Evolutionary conservation across 495 filamentous ascomycete species (phyloP), one percentile per base, ranked within the genome.

Genomic region (Lentithecium fluviatile): DNA sequence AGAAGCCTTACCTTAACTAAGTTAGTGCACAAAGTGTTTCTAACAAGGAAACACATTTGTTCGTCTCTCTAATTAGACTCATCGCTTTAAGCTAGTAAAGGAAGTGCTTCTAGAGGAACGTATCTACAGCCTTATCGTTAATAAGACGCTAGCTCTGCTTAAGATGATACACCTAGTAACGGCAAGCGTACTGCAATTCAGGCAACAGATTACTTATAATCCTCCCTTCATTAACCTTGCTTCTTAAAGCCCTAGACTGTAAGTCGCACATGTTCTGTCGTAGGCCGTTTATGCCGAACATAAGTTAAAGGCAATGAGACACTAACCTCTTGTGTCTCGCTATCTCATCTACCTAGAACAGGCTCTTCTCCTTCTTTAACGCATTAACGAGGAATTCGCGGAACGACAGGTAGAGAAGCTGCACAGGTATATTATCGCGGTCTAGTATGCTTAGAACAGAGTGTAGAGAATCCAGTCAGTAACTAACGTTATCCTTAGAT

Each of bases 151-250:
- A 3, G 29, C 29, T 32, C 29, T 32, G 3, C 29, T 10, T 3
- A 32, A 32, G 4, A 10, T 32, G 29, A 3, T 10, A 10, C 4
- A 32, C 29, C 29, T 10, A 32, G 29, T 32, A 32, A 3, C 3
- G 29, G 29, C 29, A 32, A 4, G 29, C 29, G 10, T 32, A 32
- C 29, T 32, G 29, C 10, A 32, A 10, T 10, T 32, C 29, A 4
- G 29, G 29, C n/a, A n/a, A n/a, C n/a, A 80, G 60, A 77, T 78
- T 15, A 66, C 74, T 70, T 69, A 67, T 77, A 82, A 24, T 74
- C 66, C 53, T 81, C 77, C 58, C 69, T 67, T n/a, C 76, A 32
- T 43, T 72, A 70, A 24, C 65, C 7, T 50, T 68, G 62, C 19
- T 55, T 20, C 57, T 46, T 20, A 60, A 47, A 45, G 47, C 67